phyloP scores from a whole-genome alignment of 2,329 filamentous ascomycete genomes.

The Calonectria fujianensis region DNA sequence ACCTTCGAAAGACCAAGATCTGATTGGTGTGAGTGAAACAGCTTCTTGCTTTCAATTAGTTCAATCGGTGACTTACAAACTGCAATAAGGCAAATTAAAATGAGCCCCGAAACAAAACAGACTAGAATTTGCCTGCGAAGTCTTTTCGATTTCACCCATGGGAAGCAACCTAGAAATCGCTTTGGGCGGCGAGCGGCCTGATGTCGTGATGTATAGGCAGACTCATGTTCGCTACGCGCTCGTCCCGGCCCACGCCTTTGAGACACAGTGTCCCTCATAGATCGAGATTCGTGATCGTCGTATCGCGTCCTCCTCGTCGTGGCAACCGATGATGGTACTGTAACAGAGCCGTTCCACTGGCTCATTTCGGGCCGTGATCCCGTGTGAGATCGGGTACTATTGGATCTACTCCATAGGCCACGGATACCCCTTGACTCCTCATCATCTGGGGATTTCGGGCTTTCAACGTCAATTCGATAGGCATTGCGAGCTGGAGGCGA shows the following conservation, averaged over 20 bases:
- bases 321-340: conserved; percentile 11
- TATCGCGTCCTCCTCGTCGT: conserved; percentile 13
- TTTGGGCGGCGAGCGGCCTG: conserved; percentile 56
- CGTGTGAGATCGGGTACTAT: conserved; percentile 49
- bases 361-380: conserved; percentile 37
- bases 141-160: conserved; percentile 72
- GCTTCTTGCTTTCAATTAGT: background rate
- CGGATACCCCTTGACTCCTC: conserved; percentile 8
- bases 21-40: conserved; percentile 59
- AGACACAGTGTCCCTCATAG: background rate
- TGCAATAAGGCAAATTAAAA: conserved; percentile 75
- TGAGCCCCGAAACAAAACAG: conserved; percentile 79
- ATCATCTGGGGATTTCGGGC: conserved; percentile 67
- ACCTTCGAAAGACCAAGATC: conserved; percentile 84
- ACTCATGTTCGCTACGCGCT: background rate
- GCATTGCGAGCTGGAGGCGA: conserved; percentile 40
- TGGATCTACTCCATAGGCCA: conserved; percentile 25
- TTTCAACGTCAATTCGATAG: conserved; percentile 58
- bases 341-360: conserved; percentile 11
- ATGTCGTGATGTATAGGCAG: conserved; percentile 4
- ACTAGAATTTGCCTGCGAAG: conserved; percentile 74
- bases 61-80: conserved; percentile 75
- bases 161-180: conserved; percentile 72
- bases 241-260: background rate
- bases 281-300: conserved; percentile 21